Base-by-base conservation (phyloP, 2,329 filamentous ascomycete genomes). In the Monilinia aucupariae region DNA sequence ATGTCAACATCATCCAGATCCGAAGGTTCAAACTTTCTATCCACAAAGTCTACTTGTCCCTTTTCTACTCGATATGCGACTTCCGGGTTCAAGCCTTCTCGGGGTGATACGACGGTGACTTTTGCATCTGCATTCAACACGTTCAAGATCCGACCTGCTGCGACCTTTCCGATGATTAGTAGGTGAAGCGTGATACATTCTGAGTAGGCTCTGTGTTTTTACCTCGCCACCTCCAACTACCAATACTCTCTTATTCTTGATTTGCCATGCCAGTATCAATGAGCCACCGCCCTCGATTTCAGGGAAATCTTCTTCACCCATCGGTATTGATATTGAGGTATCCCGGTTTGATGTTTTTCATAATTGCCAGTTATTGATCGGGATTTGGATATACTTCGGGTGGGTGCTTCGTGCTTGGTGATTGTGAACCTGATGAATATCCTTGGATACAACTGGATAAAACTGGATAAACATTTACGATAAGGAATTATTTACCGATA, bases 161-260 rank as follows among this genome's bases (percentile, higher is more conserved):
- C 94, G 68, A 99, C 94, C 94, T 97, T 75, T 65, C 65, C n/a
- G 25, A 58, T 20, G 47, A 62, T 75, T 70, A 70, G 67, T 13
- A 27, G 9, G 51, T n/a, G 49, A 45, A 48, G 15, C 55, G 50
- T 63, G 17, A 50, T 39, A 20, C 32, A 20, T 51, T 8, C 30
- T 39, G 58, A n/a, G 37, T n/a, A 17, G 20, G 6, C 6, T 8
- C 9, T 9, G 2, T 34, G 7, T 5, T 20, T 68, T 67, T 79
- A 96, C 93, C 82, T 97, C 93, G 76, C 94, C 94, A 71, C 93
- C 94, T 68, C 94, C 94, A 9, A 99, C 85, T 5, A 99, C 90
- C n/a, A 99, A 79, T 20, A 97, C 88, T 68, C 86, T 85, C 77
- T 96, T 97, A 75, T 88, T 87, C 74, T 86, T 89, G 71, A 96